Conservation (phyloP, 78 protist genomes). For the Parvularia atlantis region DNA sequence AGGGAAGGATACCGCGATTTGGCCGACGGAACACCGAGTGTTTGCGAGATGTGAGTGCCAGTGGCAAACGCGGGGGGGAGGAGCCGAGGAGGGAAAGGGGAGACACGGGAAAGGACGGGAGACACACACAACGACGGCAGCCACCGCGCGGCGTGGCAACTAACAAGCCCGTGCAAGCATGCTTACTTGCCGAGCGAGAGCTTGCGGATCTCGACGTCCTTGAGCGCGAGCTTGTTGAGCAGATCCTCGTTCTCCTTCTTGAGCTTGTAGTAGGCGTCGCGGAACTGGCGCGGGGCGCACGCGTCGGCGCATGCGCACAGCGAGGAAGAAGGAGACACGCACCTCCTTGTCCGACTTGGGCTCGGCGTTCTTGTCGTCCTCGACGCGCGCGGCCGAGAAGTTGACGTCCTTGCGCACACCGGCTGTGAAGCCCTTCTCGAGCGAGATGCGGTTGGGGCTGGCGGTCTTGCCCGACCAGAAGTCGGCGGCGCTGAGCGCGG, state of each 20-base stretch:
- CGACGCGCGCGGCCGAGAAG: slow-evolving; percentile 36
- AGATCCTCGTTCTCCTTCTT: slow-evolving; percentile 45
- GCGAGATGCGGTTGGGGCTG: slow-evolving; percentile 53
- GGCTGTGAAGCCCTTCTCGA: slow-evolving; percentile 58
- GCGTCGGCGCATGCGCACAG: background rate
- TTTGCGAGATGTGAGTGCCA: too few species aligned
- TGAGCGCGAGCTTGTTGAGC: slow-evolving; percentile 48
- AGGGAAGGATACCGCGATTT: too few species aligned
- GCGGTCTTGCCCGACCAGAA: slow-evolving; percentile 67
- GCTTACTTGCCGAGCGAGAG: too few species aligned
- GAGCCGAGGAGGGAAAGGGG: too few species aligned
- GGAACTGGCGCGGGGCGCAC: background rate
- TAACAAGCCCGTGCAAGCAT: too few species aligned
- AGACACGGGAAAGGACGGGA: too few species aligned
- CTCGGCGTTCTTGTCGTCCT: slow-evolving; percentile 14
- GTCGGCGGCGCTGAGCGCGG: slow-evolving; percentile 70
- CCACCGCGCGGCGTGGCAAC: too few species aligned
- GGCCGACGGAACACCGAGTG: too few species aligned
- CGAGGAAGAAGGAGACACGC: background rate
- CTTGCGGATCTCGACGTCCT: background rate
- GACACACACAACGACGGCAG: too few species aligned
- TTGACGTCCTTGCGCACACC: slow-evolving; percentile 23
- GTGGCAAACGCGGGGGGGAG: too few species aligned
- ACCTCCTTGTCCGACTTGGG: slow-evolving; percentile 41
- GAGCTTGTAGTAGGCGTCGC: slow-evolving; percentile 40